phyloP scores from a whole-genome alignment of 225 moss, liverwort and hornwort species.

The Physcomitrellopsis africana region DNA sequence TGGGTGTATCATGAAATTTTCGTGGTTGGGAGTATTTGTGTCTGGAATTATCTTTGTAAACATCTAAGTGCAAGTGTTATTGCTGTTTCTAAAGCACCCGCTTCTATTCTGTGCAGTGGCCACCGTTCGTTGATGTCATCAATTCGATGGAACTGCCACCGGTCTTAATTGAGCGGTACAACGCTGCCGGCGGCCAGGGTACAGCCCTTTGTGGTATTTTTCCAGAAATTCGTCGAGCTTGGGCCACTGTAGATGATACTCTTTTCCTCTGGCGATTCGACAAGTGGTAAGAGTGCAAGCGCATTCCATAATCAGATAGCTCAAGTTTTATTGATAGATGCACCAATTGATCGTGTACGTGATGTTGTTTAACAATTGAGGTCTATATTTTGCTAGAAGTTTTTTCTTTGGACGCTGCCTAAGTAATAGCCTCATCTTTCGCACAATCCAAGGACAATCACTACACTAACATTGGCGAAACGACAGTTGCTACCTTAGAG shows the following conservation, averaged over 20 bases:
- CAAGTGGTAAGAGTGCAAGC: constrained; percentile 74
- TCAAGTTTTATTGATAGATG: no score
- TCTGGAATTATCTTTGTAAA: not conserved
- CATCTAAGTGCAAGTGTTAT: not conserved
- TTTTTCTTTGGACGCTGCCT: not conserved
- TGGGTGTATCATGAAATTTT: not conserved
- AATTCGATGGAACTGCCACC: constrained; percentile 93
- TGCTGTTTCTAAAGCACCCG: constrained; percentile 23
- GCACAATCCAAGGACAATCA: not conserved
- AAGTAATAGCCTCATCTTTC: not conserved
- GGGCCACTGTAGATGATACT: constrained; percentile 98
- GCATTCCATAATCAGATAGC: not conserved
- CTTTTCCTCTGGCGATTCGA: constrained; percentile 98
- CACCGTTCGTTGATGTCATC: constrained; percentile 81
- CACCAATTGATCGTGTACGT: not conserved
- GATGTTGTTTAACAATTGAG: not conserved
- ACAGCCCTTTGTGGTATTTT: constrained; percentile 99
- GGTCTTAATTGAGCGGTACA: constrained; percentile 97
- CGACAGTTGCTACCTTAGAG: not conserved
- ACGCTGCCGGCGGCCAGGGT: constrained; percentile 92
- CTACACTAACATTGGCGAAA: not conserved
- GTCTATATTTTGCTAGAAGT: not conserved
- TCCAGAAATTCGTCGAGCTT: constrained; percentile 90
- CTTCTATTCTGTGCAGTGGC: constrained; percentile 74
- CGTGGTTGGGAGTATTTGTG: not conserved